Conservation (phyloP, 495 filamentous ascomycete species). For the Hypoxylon intermedium region DNA sequence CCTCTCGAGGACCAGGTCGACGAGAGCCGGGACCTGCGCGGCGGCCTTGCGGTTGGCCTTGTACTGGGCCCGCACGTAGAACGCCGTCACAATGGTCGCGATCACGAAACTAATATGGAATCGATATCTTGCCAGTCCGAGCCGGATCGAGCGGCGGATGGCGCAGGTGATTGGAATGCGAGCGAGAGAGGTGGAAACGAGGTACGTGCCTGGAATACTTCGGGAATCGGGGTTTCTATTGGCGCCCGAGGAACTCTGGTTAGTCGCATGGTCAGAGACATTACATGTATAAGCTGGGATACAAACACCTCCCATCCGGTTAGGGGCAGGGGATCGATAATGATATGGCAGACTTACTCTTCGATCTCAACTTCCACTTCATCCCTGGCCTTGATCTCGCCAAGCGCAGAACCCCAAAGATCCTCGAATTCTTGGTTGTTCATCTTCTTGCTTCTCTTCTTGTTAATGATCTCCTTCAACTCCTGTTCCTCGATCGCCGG, state of each 20-base stretch:
- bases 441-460: slow-evolving; percentile 79
- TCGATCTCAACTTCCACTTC: slow-evolving; percentile 75
- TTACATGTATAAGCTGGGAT: slow-evolving; percentile 35
- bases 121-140: slow-evolving; percentile 94
- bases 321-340: neutral
- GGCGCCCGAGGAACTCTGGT: slow-evolving; percentile 74
- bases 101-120: slow-evolving; percentile 81
- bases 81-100: slow-evolving; percentile 52
- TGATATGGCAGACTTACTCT: slow-evolving; percentile 69
- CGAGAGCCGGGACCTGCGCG: slow-evolving; percentile 76
- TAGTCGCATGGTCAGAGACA: slow-evolving; percentile 65
- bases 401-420: slow-evolving; percentile 84
- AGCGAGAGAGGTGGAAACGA: slow-evolving; percentile 81
- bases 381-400: slow-evolving; percentile 80
- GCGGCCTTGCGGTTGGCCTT: slow-evolving; percentile 65
- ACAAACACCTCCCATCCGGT: slow-evolving; percentile 17
- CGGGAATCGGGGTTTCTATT: slow-evolving; percentile 75
- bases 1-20: slow-evolving; percentile 79
- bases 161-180: slow-evolving; percentile 86
- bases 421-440: slow-evolving; percentile 89
- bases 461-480: slow-evolving; percentile 74
- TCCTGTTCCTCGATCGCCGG: slow-evolving; percentile 76
- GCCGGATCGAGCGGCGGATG: slow-evolving; percentile 85
- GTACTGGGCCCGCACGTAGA: slow-evolving; percentile 66
- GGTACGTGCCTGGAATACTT: slow-evolving; percentile 58